Evolutionary conservation across 352 stramenopile species (phyloP).

Genomic region (Globisporangium lucens): DNA sequence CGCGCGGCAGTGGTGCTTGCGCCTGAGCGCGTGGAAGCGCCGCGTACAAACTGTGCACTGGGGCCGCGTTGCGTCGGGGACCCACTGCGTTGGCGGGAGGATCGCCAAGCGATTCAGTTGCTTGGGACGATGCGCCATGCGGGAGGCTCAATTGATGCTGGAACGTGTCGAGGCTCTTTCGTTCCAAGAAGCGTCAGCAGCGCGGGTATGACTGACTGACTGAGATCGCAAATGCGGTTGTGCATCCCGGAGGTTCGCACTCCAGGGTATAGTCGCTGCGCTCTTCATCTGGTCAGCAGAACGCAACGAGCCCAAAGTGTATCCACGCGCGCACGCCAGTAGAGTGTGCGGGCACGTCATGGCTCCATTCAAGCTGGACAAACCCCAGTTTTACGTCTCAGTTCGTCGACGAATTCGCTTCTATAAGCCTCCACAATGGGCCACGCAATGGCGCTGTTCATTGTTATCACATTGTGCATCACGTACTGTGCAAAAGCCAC

Average conservation of each 20-base stretch:
- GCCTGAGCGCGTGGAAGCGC: constrained; percentile 85
- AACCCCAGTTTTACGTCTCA: background rate
- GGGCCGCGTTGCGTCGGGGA: constrained; percentile 80
- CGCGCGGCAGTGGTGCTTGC: constrained; percentile 83
- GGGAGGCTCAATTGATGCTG: background rate
- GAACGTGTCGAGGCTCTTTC: background rate
- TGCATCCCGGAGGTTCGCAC: background rate
- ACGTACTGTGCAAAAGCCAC: background rate
- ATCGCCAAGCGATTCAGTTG: constrained; percentile 50
- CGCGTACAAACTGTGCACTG: constrained; percentile 87
- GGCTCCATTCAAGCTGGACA: background rate
- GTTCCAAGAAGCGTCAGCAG: background rate
- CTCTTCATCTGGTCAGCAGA: background rate
- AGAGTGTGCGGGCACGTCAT: background rate
- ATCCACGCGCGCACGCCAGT: background rate
- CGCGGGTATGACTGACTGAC: too few species aligned
- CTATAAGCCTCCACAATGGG: background rate
- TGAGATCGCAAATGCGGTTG: background rate
- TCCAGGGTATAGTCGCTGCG: background rate
- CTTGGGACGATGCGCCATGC: background rate
- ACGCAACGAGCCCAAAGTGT: background rate
- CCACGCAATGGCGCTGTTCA: background rate
- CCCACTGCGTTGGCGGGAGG: constrained; percentile 78
- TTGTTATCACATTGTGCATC: background rate
- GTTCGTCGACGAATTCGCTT: background rate